Base-by-base conservation (phyloP, 2,329 filamentous ascomycete genomes). In the Elsinoe arachidis region DNA sequence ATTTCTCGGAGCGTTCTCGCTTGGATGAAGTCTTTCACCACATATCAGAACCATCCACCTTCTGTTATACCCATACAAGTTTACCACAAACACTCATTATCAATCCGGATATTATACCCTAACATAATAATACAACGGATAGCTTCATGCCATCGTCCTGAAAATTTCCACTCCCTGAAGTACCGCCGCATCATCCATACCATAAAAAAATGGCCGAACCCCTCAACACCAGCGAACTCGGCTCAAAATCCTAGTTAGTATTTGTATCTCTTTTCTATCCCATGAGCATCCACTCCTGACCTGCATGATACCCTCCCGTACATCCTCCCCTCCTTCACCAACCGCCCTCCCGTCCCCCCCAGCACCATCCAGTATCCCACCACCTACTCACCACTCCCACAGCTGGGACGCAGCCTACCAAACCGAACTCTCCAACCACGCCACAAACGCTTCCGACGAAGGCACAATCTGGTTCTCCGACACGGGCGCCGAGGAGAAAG, bases 391-490 rank as follows among this genome's bases (percentile, higher is more conserved):
- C 38, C 11, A 2, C 5, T 10, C 11, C 56, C 43, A 60, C 56
- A 70, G 69, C 67, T 76, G 76, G 74, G 74, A 92, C 71, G 74
- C 74, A 17, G 81, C 89, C 61, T 93, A 95, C 76, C 76, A 78
- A 1, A 79, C 76, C 63, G 87, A 93, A 71, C 77, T 90, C 55
- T 70, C 75, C 60, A 92, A 93, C 73, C 82, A 91, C 71, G 74
- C 81, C 56, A 71, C 80, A 61, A 83, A 95, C 73, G 83, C 88
- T 9, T 73, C 80, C 58, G 88, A 96, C 69, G 86, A 86, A 59
- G 92, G 92, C 63, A 95, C 90, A 30, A 84, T 93, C 65, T 99
- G 93, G 93, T 99, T 99, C 79, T 87, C 90, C 70, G 93, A 97
- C 74, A 88, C 90, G 33, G 84, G 87, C 67, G 93, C 93, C 61